Evolutionary conservation across 192 early-diverging fungal genomes (phyloP), one percentile per base, ranked within the genome.

Genomic region (Coemansia sp.): DNA sequence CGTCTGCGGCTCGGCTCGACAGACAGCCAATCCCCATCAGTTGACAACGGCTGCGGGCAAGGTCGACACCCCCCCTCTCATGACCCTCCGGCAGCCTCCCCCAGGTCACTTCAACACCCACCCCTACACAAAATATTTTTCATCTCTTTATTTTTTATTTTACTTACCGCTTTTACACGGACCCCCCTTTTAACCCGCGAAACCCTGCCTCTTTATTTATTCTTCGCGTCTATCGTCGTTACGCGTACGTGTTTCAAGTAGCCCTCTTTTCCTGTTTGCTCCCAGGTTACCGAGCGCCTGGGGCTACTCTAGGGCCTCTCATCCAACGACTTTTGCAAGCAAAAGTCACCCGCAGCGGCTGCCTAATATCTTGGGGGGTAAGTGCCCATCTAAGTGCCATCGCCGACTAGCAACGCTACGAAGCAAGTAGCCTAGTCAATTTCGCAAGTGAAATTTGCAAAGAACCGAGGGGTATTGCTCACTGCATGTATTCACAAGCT

Each of bases 151-250:
- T 59, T 59, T 59, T 59, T 31, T 21, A 12, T 9, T 29, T 31
- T 34, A 34, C 34, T 5, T 34, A 34, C 57, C 25, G 1, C 10
- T 17, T 34, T 4, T 15, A 59, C 57, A 59, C 45, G 45, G 45
- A 48, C 45, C 45, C 45, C 45, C 45, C 45, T n/a, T 48, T 48
- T 48, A 48, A 48, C 45, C 45, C 45, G 45, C 45, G n/a, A 34
- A 8, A 48, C 45, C 45, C 45, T 32, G 29, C 21, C 60, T 73
- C 34, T 66, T 51, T 60, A 38, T 57, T 61, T 72, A 46, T 44
- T 42, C 19, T 51, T 62, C 21, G 14, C 12, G 41, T 41, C 50
- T 53, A 53, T 53, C 50, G 8, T 53, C 12, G 21, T 12, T 53
- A 27, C 50, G 12, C 25, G 21, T 14, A 27, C 50, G 23, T 65